Evolutionary conservation across 202 grass and related monocot species (phyloP).

Genomic region (Bolboschoenoplectus hybrid): DNA sequence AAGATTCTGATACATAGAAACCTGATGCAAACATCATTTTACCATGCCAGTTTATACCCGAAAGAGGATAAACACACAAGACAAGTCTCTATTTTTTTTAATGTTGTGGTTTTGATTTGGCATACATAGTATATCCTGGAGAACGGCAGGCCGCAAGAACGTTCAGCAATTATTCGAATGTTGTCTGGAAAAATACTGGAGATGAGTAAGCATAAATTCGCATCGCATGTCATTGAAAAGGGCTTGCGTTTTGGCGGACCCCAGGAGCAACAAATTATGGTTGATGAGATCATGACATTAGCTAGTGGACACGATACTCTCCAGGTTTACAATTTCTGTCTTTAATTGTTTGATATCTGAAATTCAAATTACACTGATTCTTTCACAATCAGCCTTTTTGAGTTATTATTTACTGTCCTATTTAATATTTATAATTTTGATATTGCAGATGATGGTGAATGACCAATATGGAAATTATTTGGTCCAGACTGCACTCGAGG

Average conservation of each 20-base stretch:
- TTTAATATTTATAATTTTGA: neutral
- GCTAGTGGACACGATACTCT: neutral
- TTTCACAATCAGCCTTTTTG: neutral
- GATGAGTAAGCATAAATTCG: slow-evolving; percentile 55
- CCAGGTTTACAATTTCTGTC: slow-evolving; percentile 33
- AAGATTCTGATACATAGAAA: neutral
- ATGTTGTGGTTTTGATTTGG: slow-evolving; percentile 12
- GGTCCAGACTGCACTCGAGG: slow-evolving; percentile 54
- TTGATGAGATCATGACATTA: slow-evolving; percentile 45
- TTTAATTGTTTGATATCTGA: neutral
- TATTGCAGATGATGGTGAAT: slow-evolving; percentile 56
- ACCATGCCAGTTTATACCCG: neutral
- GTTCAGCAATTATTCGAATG: slow-evolving; percentile 37
- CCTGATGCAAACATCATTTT: neutral
- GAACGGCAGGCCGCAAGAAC: slow-evolving; percentile 43
- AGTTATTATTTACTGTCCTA: neutral
- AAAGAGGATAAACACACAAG: neutral
- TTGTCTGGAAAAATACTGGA: slow-evolving; percentile 45
- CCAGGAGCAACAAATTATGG: slow-evolving; percentile 44
- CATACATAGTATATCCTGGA: slow-evolving; percentile 48
- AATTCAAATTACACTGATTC: neutral
- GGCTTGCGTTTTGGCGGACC: slow-evolving; percentile 43
- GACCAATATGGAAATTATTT: slow-evolving; percentile 49
- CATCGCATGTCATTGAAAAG: slow-evolving; percentile 67
- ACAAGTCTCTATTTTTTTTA: neutral